phyloP scores from a whole-genome alignment of 108 stramenopile species.

The Poteriospumella lacustris region DNA sequence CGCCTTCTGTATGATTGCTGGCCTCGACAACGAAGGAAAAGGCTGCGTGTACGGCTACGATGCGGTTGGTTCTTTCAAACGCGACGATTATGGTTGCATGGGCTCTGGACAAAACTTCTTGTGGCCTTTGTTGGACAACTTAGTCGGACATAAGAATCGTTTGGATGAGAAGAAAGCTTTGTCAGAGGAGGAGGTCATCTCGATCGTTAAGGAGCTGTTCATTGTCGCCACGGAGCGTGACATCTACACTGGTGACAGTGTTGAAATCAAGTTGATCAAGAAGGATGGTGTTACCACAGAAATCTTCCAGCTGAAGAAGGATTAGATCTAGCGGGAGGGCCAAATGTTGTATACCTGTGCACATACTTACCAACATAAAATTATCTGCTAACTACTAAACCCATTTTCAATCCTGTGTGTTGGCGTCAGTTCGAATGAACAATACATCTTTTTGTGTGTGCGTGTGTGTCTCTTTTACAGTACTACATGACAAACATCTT shows the following conservation, averaged over 20 bases:
- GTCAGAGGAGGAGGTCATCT: conserved; percentile 72
- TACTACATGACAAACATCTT: no score
- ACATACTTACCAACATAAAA: no score
- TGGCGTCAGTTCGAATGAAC: no score
- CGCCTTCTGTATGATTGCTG: conserved; percentile 91
- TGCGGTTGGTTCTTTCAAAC: conserved; percentile 90
- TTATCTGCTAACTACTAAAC: no score
- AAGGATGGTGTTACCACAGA: conserved; percentile 68
- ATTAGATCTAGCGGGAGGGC: conserved; percentile 70
- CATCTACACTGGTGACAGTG: conserved; percentile 92
- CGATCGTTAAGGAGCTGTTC: not conserved
- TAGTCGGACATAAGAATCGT: conserved; percentile 85
- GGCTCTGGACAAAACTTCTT: conserved; percentile 77
- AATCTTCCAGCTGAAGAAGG: conserved; percentile 79
- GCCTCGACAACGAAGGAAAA: conserved; percentile 88
- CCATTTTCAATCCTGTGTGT: no score
- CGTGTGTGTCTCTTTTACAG: no score
- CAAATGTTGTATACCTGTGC: no score
- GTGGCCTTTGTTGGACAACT: conserved; percentile 75
- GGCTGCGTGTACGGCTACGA: conserved; percentile 95
- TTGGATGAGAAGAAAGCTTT: conserved; percentile 73
- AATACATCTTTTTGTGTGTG: no score
- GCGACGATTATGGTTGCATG: conserved; percentile 71
- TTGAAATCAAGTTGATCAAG: conserved; percentile 86
- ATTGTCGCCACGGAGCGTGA: conserved; percentile 65